Conservation (phyloP, 2,329 filamentous ascomycete genomes). For the Cercospora canescens region DNA sequence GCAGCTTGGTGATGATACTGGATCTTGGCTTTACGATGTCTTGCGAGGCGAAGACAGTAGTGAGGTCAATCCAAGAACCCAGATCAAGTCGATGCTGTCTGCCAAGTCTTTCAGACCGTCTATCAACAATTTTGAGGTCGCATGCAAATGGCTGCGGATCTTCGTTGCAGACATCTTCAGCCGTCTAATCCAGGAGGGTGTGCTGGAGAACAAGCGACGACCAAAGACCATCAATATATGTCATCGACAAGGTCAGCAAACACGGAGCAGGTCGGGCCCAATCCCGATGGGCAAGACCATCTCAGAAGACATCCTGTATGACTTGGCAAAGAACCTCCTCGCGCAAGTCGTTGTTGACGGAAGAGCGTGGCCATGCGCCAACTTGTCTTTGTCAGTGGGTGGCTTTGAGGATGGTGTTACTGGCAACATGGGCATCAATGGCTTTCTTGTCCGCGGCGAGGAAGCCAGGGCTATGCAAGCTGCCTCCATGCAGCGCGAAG, state of each 20-base stretch:
- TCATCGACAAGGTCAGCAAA: slow-evolving; percentile 72
- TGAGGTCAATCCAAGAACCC: slow-evolving; percentile 86
- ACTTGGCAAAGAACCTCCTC: slow-evolving; percentile 73
- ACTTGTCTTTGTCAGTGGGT: slow-evolving; percentile 83
- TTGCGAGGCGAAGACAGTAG: slow-evolving; percentile 83
- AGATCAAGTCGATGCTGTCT: slow-evolving; percentile 96
- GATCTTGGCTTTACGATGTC: slow-evolving; percentile 79
- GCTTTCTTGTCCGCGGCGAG: slow-evolving; percentile 73
- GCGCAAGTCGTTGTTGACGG: slow-evolving; percentile 77
- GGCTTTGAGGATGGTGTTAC: slow-evolving; percentile 86
- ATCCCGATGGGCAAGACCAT: slow-evolving; percentile 76
- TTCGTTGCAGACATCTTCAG: slow-evolving; percentile 91
- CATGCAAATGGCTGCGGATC: slow-evolving; percentile 81
- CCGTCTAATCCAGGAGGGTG: slow-evolving; percentile 85
- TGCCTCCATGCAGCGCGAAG: slow-evolving; percentile 24
- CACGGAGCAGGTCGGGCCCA: slow-evolving; percentile 70
- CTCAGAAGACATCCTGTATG: slow-evolving; percentile 71
- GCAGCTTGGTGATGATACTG: slow-evolving; percentile 80
- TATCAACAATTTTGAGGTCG: slow-evolving; percentile 77
- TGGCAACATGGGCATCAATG: slow-evolving; percentile 82
- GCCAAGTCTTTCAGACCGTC: slow-evolving; percentile 91
- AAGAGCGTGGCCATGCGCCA: slow-evolving; percentile 84
- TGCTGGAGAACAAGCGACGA: slow-evolving; percentile 80
- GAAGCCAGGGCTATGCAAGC: slow-evolving; percentile 52
- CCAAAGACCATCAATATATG: slow-evolving; percentile 86